A percentile compares a stretch with the other conserved stretches of the same genome.
Evolutionary conservation across 345 rosid genomes (phyloP).

Genomic region (Gossypium sturtianum): DNA sequence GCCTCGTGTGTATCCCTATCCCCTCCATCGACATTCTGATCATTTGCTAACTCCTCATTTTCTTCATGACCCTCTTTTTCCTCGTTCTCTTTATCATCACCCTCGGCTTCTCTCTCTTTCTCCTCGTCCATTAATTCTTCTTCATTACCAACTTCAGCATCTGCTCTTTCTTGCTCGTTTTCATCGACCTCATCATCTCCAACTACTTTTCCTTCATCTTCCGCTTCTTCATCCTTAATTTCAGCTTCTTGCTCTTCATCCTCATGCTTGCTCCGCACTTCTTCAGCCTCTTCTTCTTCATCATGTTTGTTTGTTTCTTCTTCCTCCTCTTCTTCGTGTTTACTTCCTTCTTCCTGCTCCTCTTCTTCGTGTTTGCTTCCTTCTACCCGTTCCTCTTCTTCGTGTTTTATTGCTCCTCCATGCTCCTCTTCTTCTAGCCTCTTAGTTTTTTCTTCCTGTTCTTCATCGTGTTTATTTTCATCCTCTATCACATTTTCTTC

Average conservation of each 20-base stretch:
- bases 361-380: conserved; percentile 21
- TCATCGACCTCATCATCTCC: conserved; percentile 33
- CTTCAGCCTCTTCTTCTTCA: conserved; percentile 16
- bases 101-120: conserved; percentile 35
- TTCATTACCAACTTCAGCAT: conserved; percentile 36
- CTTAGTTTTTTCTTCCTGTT: conserved; percentile 27
- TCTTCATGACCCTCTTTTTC: conserved; percentile 26
- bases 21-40: neutral
- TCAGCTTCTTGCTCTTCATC: conserved; percentile 39
- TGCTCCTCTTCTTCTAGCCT: conserved; percentile 26
- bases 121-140: conserved; percentile 54
- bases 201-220: conserved; percentile 29
- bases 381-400: conserved; percentile 31
- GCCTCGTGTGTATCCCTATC: neutral
- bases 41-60: conserved; percentile 20
- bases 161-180: conserved; percentile 39
- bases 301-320: conserved; percentile 7
- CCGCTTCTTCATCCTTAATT: conserved; percentile 28
- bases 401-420: conserved; percentile 24
- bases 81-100: conserved; percentile 27
- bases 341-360: neutral
- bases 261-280: conserved; percentile 29
- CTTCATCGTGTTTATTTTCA: conserved; percentile 30
- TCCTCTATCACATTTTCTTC: conserved; percentile 27
- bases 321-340: conserved; percentile 33